phyloP scores from a whole-genome alignment of 2,329 filamentous ascomycete species.

The Rutstroemia sp. region DNA sequence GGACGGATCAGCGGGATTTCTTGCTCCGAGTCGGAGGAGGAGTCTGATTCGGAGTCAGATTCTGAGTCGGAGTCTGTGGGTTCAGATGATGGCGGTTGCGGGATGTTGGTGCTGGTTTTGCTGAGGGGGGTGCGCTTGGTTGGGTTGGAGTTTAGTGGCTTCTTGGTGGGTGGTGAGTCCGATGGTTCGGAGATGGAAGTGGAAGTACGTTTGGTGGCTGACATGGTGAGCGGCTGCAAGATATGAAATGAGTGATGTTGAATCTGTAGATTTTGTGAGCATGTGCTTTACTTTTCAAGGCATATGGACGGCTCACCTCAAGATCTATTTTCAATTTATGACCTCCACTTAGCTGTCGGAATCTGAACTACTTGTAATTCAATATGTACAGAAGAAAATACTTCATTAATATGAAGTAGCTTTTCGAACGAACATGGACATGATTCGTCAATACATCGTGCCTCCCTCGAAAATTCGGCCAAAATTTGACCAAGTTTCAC shows the following conservation, averaged over 20 bases:
- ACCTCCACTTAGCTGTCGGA: too few relatives aligned
- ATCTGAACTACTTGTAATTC: too few relatives aligned
- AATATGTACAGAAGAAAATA: too few relatives aligned
- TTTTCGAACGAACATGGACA: too few relatives aligned
- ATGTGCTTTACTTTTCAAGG: too few relatives aligned
- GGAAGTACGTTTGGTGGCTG: not conserved
- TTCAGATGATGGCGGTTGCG: not conserved
- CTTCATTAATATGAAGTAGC: too few relatives aligned
- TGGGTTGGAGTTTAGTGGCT: not conserved
- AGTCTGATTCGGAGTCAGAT: not conserved
- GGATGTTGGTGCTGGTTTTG: not conserved
- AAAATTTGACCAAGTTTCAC: too few relatives aligned
- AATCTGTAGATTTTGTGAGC: not conserved
- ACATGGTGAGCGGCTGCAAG: not conserved
- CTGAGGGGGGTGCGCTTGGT: not conserved
- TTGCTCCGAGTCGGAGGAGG: not conserved
- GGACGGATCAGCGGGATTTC: constrained; percentile 10
- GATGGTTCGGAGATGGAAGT: not conserved
- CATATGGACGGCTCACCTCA: too few relatives aligned
- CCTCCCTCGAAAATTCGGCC: too few relatives aligned
- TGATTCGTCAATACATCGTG: too few relatives aligned
- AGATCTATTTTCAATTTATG: too few relatives aligned
- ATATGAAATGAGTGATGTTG: not conserved
- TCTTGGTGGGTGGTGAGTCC: not conserved
- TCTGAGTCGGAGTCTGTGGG: not conserved